Evolutionary conservation across 2,329 filamentous ascomycete species (phyloP), one percentile per base, ranked within the genome.

Genomic region (Pseudogymnoascus sp.): DNA sequence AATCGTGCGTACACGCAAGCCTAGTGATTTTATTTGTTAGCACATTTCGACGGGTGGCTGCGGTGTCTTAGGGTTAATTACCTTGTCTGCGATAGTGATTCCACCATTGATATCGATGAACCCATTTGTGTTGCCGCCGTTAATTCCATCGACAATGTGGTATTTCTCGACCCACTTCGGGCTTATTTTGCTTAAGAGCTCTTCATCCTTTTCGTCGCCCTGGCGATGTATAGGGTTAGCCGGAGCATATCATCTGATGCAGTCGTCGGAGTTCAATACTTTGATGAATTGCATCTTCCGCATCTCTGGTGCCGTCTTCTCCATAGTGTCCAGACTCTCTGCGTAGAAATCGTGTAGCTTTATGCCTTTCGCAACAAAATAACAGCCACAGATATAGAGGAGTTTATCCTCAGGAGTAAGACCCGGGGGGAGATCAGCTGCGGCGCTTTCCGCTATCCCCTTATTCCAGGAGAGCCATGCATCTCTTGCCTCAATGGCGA

Each of bases 401-500:
- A 70, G 59, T 47, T 67, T 62, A 64, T 70, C 69, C 23, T 67
- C 60, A 1, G 69, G 68, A 11, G 10, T 67, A 11, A 72, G 62
- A 11, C 66, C 67, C 0, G 21, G 10, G 1, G 70, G 70, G n/a
- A 71, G 67, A n/a, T 66, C 64, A 3, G 65, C 66, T 33, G 53
- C 53, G 42, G 47, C 47, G 31, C 44, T 63, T n/a, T 60, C 23
- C 26, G 40, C 64, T 38, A 71, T 70, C 28, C 21, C 44, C 35
- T 64, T 31, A 23, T 71, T 71, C 70, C 70, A 73, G 9, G 69
- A 65, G n/a, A 70, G 69, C 71, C 73, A 75, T 11, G 74, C 65
- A 62, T 73, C 69, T 57, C 71, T 68, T 1, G 72, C 71, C 47
- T 75, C 72, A 2, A 74, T 62, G 2, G 69, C 73, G 31, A 74